phyloP scores from a whole-genome alignment of 1,284 basidiomycete genomes.

The Mixia osmundae region DNA sequence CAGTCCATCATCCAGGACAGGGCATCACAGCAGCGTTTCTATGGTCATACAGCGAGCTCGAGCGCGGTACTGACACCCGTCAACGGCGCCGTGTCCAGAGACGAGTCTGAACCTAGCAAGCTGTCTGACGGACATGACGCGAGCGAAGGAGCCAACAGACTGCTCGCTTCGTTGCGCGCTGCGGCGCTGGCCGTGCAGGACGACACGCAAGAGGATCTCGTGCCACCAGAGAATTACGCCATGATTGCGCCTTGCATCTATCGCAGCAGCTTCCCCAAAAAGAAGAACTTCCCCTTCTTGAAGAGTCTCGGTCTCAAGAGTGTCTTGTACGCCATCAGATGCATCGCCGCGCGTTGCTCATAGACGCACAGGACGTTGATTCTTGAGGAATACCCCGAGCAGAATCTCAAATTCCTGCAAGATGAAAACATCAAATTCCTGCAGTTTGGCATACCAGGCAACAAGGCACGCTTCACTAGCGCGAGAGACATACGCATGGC shows the following conservation, averaged over 20 bases:
- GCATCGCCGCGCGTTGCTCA: slow-evolving; percentile 1
- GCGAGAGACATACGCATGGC: too few species aligned
- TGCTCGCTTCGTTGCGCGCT: too few species aligned
- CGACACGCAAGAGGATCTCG: slow-evolving; percentile 14
- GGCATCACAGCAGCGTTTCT: too few species aligned
- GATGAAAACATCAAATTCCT: slow-evolving; percentile 25
- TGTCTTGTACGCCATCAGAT: slow-evolving; percentile 25
- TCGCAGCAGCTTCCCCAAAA: slow-evolving; percentile 29
- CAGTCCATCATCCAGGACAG: too few species aligned
- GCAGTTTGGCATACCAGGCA: slow-evolving; percentile 33
- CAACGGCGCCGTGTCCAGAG: too few species aligned
- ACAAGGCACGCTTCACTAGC: too few species aligned
- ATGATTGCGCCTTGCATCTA: slow-evolving; percentile 28
- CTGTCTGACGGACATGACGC: too few species aligned
- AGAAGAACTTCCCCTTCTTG: slow-evolving; percentile 30
- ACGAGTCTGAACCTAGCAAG: too few species aligned
- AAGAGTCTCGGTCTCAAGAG: slow-evolving; percentile 29
- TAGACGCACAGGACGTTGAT: slow-evolving; percentile 23
- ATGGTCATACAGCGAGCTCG: too few species aligned
- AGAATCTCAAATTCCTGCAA: slow-evolving; percentile 27
- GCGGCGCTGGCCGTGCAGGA: too few species aligned
- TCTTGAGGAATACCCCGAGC: slow-evolving; percentile 31
- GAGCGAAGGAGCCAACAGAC: too few species aligned
- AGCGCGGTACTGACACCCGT: too few species aligned
- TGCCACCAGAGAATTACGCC: slow-evolving; percentile 27